Evolutionary conservation across 768 basidiomycete species (phyloP), one percentile per base, ranked within the genome.

Genomic region (Coprinopsis sp.): DNA sequence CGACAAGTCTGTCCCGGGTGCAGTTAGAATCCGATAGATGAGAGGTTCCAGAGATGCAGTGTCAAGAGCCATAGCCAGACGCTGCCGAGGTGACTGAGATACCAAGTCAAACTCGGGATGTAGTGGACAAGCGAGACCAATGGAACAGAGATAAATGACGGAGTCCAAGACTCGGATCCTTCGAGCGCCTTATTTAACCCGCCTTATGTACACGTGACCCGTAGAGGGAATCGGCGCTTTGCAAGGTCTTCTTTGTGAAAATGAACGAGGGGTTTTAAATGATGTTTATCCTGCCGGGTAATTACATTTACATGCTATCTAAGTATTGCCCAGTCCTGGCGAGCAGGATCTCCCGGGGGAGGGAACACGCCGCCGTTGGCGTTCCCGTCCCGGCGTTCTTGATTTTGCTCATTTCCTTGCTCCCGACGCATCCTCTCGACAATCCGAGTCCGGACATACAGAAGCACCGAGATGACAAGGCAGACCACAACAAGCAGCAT

Each of bases 401-500:
- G 47, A 21, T 49, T 46, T 29, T 54, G 65, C 40, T 71, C 68
- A 46, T 69, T 70, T 50, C 72, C 67, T 58, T 83, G 78, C 33
- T 85, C 83, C 49, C 83, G 68, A 50, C 86, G 75, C 64, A 83
- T 77, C 46, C 84, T 68, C 56, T 86, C 84, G 27, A 85, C 78
- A 55, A 88, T 84, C 47, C 87, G 78, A 12, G 86, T 87, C 51
- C 91, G 79, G 47, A 90, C 68, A 61, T 89, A 91, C 39, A 92
- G 72, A 54, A 93, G 69, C 33, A 82, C 67, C 29, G 87, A 87
- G 41, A 91, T 83, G 18, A 78, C 67, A 21, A 86, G 65, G 58
- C 87, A 89, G 22, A 95, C 69, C 33, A 79, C 63, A 3, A 93
- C 75, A 33, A 94, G 73, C 30, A 92, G 61, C 68, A 90, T 76